Conservation (phyloP, 2,329 filamentous ascomycete species). For the Curvularia eragrostidis region DNA sequence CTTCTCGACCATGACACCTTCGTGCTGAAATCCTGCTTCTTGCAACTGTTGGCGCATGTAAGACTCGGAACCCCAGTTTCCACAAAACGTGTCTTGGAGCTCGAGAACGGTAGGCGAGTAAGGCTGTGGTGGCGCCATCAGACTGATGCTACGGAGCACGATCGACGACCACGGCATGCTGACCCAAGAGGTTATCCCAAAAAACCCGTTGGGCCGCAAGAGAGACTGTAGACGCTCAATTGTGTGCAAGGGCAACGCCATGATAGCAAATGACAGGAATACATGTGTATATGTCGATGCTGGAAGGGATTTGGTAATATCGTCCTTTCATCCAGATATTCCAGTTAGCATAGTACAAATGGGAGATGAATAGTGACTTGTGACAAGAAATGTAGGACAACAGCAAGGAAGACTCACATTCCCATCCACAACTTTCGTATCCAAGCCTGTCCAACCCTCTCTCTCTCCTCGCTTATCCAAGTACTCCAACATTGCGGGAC, state of each 20-base stretch:
- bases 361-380: not conserved
- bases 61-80: not conserved
- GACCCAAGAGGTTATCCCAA: not conserved
- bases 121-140: not conserved
- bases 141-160: not conserved
- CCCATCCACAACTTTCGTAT: not conserved
- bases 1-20: not conserved
- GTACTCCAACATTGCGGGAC: not conserved
- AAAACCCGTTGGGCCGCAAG: not conserved
- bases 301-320: not conserved
- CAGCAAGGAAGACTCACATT: not conserved
- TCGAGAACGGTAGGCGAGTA: not conserved
- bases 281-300: not conserved
- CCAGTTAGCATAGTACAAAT: not conserved
- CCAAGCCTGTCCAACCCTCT: not conserved
- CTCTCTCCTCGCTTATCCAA: not conserved
- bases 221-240: not conserved
- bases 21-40: not conserved
- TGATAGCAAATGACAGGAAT: not conserved
- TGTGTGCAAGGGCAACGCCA: not conserved
- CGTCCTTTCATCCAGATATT: not conserved
- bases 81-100: not conserved
- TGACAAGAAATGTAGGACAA: too few species aligned
- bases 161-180: not conserved
- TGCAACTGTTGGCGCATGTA: not conserved